Percentiles rank a stretch among this genome's conserved stretches.
These are phyloP conservation scores for Fraxinus greggii DNA, from an alignment of 305 asterid genomes.

Conservation along the genomic window DNA sequence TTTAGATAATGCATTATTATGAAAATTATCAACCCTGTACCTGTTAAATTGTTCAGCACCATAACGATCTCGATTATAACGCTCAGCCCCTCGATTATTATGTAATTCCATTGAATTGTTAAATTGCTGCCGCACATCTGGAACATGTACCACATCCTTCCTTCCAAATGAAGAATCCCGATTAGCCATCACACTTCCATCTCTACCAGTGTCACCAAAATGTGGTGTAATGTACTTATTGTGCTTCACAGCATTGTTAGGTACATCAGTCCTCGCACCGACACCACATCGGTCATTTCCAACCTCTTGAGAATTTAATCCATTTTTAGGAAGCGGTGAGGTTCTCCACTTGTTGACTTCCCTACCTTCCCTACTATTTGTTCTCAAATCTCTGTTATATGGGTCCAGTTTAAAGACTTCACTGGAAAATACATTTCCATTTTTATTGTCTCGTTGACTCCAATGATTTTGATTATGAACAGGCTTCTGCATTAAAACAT, in stretches of 20 bases:
- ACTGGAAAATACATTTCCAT: conserved; percentile 53
- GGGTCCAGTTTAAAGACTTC: conserved; percentile 58
- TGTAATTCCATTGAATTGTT: conserved; percentile 46
- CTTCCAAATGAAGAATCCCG: conserved; percentile 57
- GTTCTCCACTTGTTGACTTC: conserved; percentile 64
- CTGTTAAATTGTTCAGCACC: conserved; percentile 53
- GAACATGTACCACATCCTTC: conserved; percentile 44
- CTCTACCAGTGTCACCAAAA: conserved; percentile 47
- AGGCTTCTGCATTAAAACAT: conserved; percentile 61
- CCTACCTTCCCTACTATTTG: conserved; percentile 57
- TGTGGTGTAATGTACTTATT: conserved; percentile 43
- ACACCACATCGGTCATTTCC: conserved; percentile 40
- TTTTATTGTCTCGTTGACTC: conserved; percentile 61
- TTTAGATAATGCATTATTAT: conserved; percentile 38
- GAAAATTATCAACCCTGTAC: conserved; percentile 52
- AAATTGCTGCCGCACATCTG: conserved; percentile 45
- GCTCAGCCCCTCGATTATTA: conserved; percentile 49
- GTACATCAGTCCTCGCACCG: conserved; percentile 41
- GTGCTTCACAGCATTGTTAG: conserved; percentile 47
- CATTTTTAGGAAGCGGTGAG: conserved; percentile 46
- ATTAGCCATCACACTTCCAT: conserved; percentile 33
- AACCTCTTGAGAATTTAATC: conserved; percentile 35
- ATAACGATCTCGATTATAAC: conserved; percentile 46
- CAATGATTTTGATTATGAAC: conserved; percentile 44
- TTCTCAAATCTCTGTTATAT: conserved; percentile 48